These are phyloP conservation scores for Sclerotinia spermophila DNA, from an alignment of 2,329 filamentous ascomycete genomes.

Conservation along the genomic window DNA sequence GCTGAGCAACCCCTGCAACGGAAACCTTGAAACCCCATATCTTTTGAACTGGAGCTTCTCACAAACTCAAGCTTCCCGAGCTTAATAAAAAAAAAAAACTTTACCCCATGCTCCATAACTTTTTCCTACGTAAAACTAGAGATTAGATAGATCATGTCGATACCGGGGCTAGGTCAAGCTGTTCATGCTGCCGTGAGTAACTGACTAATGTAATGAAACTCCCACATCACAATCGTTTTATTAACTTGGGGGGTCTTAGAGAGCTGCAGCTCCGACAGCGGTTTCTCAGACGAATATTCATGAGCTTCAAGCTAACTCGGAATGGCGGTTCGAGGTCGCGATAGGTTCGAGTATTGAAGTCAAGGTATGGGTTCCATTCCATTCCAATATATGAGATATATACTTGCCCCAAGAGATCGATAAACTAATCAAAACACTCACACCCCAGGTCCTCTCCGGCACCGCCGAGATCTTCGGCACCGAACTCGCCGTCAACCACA, in stretches of 20 bases:
- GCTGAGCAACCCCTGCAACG: slow-evolving; percentile 9
- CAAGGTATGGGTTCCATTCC: slow-evolving; percentile 41
- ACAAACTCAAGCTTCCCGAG: slow-evolving; percentile 8
- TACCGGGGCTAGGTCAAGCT: slow-evolving; percentile 69
- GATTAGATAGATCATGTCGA: slow-evolving; percentile 54
- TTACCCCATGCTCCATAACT: slow-evolving; percentile 16
- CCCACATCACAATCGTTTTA: background rate
- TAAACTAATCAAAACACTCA: slow-evolving; percentile 35
- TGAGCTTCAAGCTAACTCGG: slow-evolving; percentile 60
- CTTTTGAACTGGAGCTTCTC: slow-evolving; percentile 18
- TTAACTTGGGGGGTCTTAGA: slow-evolving; percentile 29
- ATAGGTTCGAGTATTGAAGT: slow-evolving; percentile 49
- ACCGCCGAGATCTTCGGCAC: slow-evolving; percentile 93
- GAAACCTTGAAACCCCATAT: slow-evolving; percentile 8
- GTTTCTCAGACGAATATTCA: slow-evolving; percentile 44
- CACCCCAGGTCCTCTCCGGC: slow-evolving; percentile 64
- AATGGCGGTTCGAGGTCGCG: slow-evolving; percentile 77
- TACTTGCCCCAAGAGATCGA: slow-evolving; percentile 20
- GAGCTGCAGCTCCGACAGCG: slow-evolving; percentile 31
- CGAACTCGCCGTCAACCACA: slow-evolving; percentile 76
- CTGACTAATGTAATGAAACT: slow-evolving; percentile 8
- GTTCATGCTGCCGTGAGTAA: slow-evolving; percentile 51
- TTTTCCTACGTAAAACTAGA: background rate
- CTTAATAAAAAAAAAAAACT: too few relatives aligned
- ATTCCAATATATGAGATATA: background rate